phyloP scores from a whole-genome alignment of 2,329 filamentous ascomycete species.

The Sporothrix globosa region DNA sequence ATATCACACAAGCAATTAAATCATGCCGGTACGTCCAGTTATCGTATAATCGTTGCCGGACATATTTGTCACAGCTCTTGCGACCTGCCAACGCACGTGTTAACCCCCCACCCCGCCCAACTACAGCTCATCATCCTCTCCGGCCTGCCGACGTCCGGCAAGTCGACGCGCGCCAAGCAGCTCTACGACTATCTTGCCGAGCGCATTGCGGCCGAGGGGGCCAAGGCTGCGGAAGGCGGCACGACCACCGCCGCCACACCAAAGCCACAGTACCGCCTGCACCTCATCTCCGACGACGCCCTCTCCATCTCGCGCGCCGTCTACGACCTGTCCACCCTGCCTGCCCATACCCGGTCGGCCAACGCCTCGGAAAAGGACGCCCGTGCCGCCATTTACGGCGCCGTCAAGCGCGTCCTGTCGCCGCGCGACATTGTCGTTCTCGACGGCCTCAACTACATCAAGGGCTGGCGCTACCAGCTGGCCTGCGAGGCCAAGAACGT shows the following conservation, averaged over 20 bases:
- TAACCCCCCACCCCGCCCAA: background rate
- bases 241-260: background rate
- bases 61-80: background rate
- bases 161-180: conserved; percentile 67
- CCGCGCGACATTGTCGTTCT: conserved; percentile 76
- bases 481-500: conserved; percentile 83
- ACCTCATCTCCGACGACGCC: conserved; percentile 73
- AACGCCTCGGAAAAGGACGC: conserved; percentile 81
- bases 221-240: conserved; percentile 13
- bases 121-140: conserved; percentile 67
- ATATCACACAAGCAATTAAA: background rate
- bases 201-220: conserved; percentile 51
- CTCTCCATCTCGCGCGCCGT: conserved; percentile 70
- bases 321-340: conserved; percentile 65
- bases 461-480: conserved; percentile 85
- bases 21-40: conserved; percentile 30
- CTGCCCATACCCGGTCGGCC: conserved; percentile 67
- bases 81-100: background rate
- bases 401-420: conserved; percentile 74
- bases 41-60: no score
- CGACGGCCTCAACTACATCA: conserved; percentile 85
- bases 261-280: conserved; percentile 62
- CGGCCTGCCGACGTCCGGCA: conserved; percentile 69
- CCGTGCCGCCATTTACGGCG: conserved; percentile 72
- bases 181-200: conserved; percentile 66